Conservation (phyloP, 2,329 filamentous ascomycete species). For the Aspergillus candidus region DNA sequence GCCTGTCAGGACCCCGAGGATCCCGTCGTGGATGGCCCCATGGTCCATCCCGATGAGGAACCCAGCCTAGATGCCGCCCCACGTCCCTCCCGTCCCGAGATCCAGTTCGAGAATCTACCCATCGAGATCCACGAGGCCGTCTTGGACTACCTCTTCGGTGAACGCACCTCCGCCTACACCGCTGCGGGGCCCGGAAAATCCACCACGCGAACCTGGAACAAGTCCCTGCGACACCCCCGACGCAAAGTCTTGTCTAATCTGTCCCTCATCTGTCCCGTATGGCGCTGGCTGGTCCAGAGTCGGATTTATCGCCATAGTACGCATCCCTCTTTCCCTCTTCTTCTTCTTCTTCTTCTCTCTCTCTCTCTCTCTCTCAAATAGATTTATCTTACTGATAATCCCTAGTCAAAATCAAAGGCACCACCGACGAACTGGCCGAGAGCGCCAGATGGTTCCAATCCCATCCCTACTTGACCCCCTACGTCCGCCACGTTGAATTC, state of each 20-base stretch:
- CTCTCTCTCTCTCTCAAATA: too few species aligned
- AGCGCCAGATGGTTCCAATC: slow-evolving; percentile 56
- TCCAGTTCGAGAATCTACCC: slow-evolving; percentile 46
- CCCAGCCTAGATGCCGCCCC: slow-evolving; percentile 4
- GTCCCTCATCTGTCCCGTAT: slow-evolving; percentile 53
- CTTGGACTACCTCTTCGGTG: slow-evolving; percentile 65
- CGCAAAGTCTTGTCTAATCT: slow-evolving; percentile 62
- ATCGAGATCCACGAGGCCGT: slow-evolving; percentile 67
- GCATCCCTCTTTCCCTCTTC: too few species aligned
- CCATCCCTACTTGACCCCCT: slow-evolving; percentile 54
- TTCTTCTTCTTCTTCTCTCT: too few species aligned
- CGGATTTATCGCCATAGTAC: slow-evolving; percentile 63
- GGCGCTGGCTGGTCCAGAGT: slow-evolving; percentile 63
- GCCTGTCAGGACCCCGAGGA: slow-evolving; percentile 17
- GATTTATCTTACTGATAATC: too few species aligned
- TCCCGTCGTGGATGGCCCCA: slow-evolving; percentile 21
- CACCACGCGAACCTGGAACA: slow-evolving; percentile 55
- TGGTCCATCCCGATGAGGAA: background rate
- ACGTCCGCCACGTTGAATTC: slow-evolving; percentile 68
- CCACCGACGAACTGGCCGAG: slow-evolving; percentile 54
- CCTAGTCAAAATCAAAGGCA: slow-evolving; percentile 66
- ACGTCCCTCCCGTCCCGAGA: slow-evolving; percentile 10
- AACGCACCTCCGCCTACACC: slow-evolving; percentile 56
- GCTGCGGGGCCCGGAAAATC: slow-evolving; percentile 51
- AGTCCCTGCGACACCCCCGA: slow-evolving; percentile 60